A percentile compares a stretch with the other conserved stretches of the same genome.
Conservation (phyloP, 805 yeast genomes). For the Kodamaea restingae region DNA sequence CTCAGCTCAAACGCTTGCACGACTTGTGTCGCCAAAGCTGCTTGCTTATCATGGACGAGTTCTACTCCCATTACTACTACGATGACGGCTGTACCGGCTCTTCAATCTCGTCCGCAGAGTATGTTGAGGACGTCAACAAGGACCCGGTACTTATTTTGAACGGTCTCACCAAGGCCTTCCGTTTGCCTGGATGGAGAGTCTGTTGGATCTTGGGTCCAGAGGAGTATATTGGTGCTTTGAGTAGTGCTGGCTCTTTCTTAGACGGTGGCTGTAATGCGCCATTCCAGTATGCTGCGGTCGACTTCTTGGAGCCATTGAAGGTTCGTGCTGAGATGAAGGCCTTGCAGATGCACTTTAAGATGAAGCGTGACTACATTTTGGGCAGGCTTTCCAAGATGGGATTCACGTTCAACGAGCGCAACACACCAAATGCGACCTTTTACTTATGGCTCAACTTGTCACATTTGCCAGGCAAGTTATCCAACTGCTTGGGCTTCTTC, state of each 20-base stretch:
- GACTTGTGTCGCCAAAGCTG: constrained; percentile 50
- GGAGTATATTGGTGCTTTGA: constrained; percentile 50
- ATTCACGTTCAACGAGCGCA: constrained; percentile 39
- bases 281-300: constrained; percentile 56
- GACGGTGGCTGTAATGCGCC: constrained; percentile 64
- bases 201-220: constrained; percentile 65
- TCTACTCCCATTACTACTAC: constrained; percentile 56
- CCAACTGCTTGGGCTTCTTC: constrained; percentile 58
- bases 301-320: constrained; percentile 47
- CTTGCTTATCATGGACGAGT: constrained; percentile 60
- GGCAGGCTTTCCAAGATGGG: constrained; percentile 50
- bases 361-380: constrained; percentile 54
- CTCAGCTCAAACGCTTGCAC: constrained; percentile 47
- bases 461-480: constrained; percentile 52
- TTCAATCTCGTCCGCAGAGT: constrained; percentile 47
- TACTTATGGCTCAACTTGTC: constrained; percentile 56
- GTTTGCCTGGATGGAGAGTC: constrained; percentile 62
- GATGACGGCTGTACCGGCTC: constrained; percentile 51
- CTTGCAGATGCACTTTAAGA: constrained; percentile 51
- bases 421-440: constrained; percentile 55
- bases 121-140: constrained; percentile 49
- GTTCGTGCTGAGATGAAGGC: constrained; percentile 55
- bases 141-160: constrained; percentile 59
- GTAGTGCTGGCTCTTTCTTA: constrained; percentile 56
- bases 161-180: constrained; percentile 57